Evolutionary conservation across 139 green algal genomes (phyloP).

Genomic region (Chlamydomonas eustigma): DNA sequence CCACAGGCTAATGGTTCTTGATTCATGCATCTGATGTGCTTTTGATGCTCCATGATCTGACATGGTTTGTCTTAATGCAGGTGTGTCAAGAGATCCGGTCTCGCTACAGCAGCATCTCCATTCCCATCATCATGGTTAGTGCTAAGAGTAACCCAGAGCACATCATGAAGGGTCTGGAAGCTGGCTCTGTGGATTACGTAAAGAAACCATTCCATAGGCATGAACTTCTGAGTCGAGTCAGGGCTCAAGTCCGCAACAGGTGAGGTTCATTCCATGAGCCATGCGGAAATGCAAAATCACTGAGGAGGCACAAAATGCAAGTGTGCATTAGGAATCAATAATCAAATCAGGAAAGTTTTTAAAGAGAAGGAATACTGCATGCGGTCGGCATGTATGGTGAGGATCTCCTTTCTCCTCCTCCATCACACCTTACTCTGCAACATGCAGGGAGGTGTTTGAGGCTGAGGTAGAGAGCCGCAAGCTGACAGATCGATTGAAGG

Average conservation of each 20-base stretch:
- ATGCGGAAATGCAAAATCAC: conserved; percentile 49
- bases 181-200: conserved; percentile 47
- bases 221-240: conserved; percentile 59
- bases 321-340: too few relatives aligned
- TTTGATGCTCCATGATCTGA: too few relatives aligned
- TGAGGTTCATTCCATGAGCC: too few relatives aligned
- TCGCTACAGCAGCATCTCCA: conserved; percentile 13
- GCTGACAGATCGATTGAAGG: conserved; percentile 31
- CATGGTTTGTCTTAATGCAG: too few relatives aligned
- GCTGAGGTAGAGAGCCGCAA: conserved; percentile 34
- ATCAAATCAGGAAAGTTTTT: too few relatives aligned
- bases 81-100: conserved; percentile 30
- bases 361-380: too few relatives aligned
- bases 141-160: conserved; percentile 33
- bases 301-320: too few relatives aligned
- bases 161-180: conserved; percentile 23
- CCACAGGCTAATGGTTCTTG: too few relatives aligned
- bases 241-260: conserved; percentile 48
- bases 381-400: too few relatives aligned
- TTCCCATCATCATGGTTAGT: conserved; percentile 52
- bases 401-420: too few relatives aligned
- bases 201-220: conserved; percentile 61
- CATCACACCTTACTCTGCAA: too few relatives aligned
- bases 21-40: too few relatives aligned
- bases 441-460: conserved; percentile 38